Evolutionary conservation across 192 early-diverging fungal genomes (phyloP), one percentile per base, ranked within the genome.

Genomic region (Coemansia sp.): DNA sequence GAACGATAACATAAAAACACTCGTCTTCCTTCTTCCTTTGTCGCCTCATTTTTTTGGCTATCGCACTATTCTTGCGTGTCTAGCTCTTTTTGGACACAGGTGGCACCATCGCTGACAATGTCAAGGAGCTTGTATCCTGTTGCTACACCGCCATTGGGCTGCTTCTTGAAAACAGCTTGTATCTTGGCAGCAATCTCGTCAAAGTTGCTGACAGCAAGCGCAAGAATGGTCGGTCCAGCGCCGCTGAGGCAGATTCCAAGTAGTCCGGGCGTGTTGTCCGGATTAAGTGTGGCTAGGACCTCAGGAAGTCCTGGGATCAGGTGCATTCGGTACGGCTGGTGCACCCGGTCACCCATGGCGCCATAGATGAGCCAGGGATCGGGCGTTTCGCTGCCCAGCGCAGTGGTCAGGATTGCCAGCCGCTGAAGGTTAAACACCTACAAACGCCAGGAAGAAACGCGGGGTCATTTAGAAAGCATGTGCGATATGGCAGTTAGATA

Each of bases 281-380:
- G 91, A 27, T 85, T 88, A 29, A 90, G 86, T 17, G 87, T 79
- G 13, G 82, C 60, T 25, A 99, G 77, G 73, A 98, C 91, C 65
- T 95, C 85, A 27, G 92, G 80, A 50, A 99, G 82, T 23, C 97
- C 97, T 9, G 97, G 97, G 37, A 99, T 89, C 71, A 99, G 82
- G 69, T 92, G 87, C 65, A 89, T 90, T 34, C 97, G 83, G 79
- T 99, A 97, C 6, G 89, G 89, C 78, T 99, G 97, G 73, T 99
- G 97, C n/a, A 98, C 78, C 67, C 87, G 85, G 82, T 99, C 97
- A 61, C 87, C 87, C 96, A 99, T 98, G 6, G 95, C 92, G 56
- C 91, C 89, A 68, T 83, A 88, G 65, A 99, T 89, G 31, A 94
- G 62, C 67, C 86, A 84, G 3, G 93, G 82, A 65, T 91, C 83